A percentile compares a stretch with the other conserved stretches of the same genome.
Conservation (phyloP, 352 stramenopile genomes). For the Globisporangium irregulare region DNA sequence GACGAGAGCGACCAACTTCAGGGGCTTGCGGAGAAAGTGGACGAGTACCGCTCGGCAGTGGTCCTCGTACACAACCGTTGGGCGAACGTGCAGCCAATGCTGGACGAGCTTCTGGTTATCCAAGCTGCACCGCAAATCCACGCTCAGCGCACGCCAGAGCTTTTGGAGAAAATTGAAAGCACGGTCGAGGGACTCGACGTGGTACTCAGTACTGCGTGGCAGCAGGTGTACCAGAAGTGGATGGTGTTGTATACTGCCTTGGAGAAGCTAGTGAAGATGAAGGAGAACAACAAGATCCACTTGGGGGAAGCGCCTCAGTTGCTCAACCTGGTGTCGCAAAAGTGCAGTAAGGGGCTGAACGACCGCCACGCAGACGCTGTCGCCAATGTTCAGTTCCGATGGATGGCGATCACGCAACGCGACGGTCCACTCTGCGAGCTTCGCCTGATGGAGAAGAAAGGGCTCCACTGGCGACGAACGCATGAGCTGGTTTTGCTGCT, state of each 20-base stretch:
- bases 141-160: slow-evolving; percentile 41
- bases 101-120: slow-evolving; percentile 62
- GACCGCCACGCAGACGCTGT: slow-evolving; percentile 54
- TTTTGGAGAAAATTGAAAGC: slow-evolving; percentile 41
- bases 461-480: slow-evolving; percentile 67
- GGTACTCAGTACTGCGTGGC: slow-evolving; percentile 52
- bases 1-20: slow-evolving; percentile 35
- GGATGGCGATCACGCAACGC: slow-evolving; percentile 64
- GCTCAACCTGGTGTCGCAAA: slow-evolving; percentile 42
- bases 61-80: slow-evolving; percentile 64
- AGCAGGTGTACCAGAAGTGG: slow-evolving; percentile 65
- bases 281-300: slow-evolving; percentile 58
- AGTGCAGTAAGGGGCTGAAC: slow-evolving; percentile 58
- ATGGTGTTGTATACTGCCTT: slow-evolving; percentile 38
- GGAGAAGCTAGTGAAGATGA: slow-evolving; percentile 57
- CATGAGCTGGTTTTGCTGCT: slow-evolving; percentile 65
- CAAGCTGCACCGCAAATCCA: slow-evolving; percentile 50
- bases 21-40: slow-evolving; percentile 32
- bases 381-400: slow-evolving; percentile 65
- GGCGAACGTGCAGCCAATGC: slow-evolving; percentile 58
- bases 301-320: slow-evolving; percentile 49
- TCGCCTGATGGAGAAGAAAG: slow-evolving; percentile 62
- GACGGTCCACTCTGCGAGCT: slow-evolving; percentile 63
- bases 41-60: slow-evolving; percentile 44
- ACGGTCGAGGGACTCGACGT: slow-evolving; percentile 65